Conservation (phyloP, 129 eudicot genomes). For the Glebionis coronaria region DNA sequence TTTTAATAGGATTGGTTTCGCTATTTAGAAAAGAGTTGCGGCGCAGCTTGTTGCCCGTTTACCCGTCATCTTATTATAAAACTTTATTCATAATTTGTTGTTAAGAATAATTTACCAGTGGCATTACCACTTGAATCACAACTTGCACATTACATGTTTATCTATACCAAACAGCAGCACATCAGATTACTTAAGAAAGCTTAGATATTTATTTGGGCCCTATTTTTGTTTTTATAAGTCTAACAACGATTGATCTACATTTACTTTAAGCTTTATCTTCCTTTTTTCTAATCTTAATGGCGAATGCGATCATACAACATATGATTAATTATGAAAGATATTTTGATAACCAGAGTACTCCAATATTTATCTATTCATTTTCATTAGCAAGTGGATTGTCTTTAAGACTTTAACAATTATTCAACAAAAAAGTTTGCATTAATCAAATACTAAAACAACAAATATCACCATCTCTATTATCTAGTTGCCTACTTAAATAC, state of each 20-base stretch:
- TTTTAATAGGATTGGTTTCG: too few species aligned
- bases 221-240: background rate
- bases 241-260: background rate
- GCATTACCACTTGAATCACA: too few species aligned
- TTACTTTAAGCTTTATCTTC: background rate
- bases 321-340: background rate
- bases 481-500: background rate
- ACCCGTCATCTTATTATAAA: too few species aligned
- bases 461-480: background rate
- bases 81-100: too few species aligned
- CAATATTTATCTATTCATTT: background rate
- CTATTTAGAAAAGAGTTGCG: too few species aligned
- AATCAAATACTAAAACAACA: background rate
- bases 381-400: background rate
- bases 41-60: too few species aligned
- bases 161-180: background rate
- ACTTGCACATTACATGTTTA: constrained; percentile 14
- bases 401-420: background rate
- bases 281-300: background rate
- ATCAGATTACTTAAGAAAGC: constrained; percentile 2
- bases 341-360: background rate
- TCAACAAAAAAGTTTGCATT: background rate
- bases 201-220: background rate
- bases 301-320: too few species aligned
- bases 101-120: background rate